These are phyloP conservation scores for Aspergillus sp. DNA, from an alignment of 2,329 filamentous ascomycete genomes.

Conservation along the genomic window DNA sequence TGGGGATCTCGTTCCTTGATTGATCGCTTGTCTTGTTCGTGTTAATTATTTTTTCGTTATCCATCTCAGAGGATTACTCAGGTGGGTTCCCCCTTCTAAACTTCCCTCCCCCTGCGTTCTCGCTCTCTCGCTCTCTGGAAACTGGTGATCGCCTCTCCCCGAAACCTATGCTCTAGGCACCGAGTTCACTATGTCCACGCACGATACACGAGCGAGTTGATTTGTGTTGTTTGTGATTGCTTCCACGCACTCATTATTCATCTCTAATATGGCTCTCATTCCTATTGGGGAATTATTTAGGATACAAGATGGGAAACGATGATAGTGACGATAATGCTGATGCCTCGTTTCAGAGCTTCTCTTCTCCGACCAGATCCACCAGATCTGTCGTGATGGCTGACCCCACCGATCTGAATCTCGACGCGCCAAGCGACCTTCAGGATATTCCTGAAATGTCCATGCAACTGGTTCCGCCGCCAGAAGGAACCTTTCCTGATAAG, in stretches of 20 bases:
- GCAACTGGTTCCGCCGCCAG: slow-evolving; percentile 37
- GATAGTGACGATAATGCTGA: slow-evolving; percentile 12
- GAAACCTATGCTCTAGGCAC: neutral
- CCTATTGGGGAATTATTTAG: no score
- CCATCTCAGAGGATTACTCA: no score
- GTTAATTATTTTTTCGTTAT: no score
- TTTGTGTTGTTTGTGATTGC: slow-evolving; percentile 21
- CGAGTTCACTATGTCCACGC: slow-evolving; percentile 31
- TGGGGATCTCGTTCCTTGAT: neutral
- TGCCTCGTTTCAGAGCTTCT: slow-evolving; percentile 12
- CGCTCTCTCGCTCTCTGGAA: neutral
- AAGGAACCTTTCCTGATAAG: slow-evolving; percentile 42
- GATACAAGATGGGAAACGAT: no score
- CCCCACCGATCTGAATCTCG: slow-evolving; percentile 38
- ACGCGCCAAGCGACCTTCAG: slow-evolving; percentile 42
- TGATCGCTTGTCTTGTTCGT: no score
- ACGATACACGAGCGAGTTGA: slow-evolving; percentile 19
- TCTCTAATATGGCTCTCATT: neutral
- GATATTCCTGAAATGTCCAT: slow-evolving; percentile 41
- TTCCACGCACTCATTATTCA: slow-evolving; percentile 35
- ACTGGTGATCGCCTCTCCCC: neutral
- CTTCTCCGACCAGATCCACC: neutral
- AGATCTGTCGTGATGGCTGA: slow-evolving; percentile 32
- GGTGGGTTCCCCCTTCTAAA: neutral
- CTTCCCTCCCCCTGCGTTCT: neutral